Conservation (phyloP, 2,329 filamentous ascomycete genomes). For the Parastagonospora nodorum region DNA sequence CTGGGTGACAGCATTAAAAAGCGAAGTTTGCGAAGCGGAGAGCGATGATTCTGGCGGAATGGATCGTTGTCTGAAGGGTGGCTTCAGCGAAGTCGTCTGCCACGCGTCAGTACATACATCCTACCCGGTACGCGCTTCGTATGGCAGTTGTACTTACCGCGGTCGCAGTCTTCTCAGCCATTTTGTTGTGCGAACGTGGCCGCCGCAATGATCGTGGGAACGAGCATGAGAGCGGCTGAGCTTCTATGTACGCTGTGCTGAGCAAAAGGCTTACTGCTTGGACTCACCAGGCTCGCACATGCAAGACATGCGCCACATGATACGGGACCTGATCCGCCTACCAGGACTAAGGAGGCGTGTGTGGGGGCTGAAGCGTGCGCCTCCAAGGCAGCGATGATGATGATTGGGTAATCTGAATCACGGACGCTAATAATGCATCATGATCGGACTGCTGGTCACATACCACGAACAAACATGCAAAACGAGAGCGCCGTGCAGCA, state of each 20-base stretch:
- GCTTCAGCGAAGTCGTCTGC: constrained; percentile 12
- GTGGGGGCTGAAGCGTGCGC: too few species aligned
- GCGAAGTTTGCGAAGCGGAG: constrained; percentile 14
- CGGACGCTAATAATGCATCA: too few species aligned
- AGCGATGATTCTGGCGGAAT: constrained; percentile 22
- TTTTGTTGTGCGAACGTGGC: constrained; percentile 8
- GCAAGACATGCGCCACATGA: constrained; percentile 1
- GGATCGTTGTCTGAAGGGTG: constrained; percentile 30
- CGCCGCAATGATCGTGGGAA: neutral
- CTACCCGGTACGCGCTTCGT: too few species aligned
- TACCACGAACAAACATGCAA: too few species aligned
- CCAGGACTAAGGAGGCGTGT: too few species aligned
- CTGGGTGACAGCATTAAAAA: constrained; percentile 8
- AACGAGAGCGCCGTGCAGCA: too few species aligned
- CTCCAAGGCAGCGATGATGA: too few species aligned
- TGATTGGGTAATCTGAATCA: too few species aligned
- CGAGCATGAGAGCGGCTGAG: neutral
- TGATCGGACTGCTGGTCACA: too few species aligned
- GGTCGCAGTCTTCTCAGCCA: constrained; percentile 19
- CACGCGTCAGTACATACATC: constrained; percentile 1
- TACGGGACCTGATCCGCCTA: neutral
- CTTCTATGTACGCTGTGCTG: neutral
- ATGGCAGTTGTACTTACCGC: constrained; percentile 1
- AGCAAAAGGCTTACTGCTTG: neutral
- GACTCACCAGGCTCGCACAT: neutral